Base-by-base conservation (phyloP, 768 basidiomycete genomes). In the Tephrocybe sp. region DNA sequence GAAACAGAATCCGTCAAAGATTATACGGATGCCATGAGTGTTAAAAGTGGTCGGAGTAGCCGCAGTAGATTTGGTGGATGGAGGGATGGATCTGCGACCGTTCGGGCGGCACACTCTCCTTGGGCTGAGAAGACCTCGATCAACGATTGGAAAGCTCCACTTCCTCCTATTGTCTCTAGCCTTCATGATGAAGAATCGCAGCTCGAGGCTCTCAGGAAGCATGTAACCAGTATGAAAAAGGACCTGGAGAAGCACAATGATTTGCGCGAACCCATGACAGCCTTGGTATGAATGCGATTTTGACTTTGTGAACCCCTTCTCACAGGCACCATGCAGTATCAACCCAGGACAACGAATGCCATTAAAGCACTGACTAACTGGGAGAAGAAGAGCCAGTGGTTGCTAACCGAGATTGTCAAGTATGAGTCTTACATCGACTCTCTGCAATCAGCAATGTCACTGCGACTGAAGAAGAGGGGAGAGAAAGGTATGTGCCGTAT, bases 381-480 rank as follows among this genome's bases (percentile, higher is more conserved):
- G 92, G 89, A 91, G 69, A 87, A 83, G 64, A 94, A 88, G 64
- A 92, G 90, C 2, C 85, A 91, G 61, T 91, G 91, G 64, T 71
- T 98, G 40, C 76, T 94, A 45, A 82, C 88, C 8, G 95, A 99
- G 70, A 90, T 92, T 34, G 90, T 93, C 63, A 98, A 98, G 66
- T 98, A 97, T 67, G 85, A 91, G 45, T 88, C 89, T 13, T 99
- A 99, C 65, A 86, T 95, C 47, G 93, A 95, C 55, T 90, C 93
- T 5, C 76, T 99, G 24, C 82, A 86, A 63, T 69, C 74, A 3
- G 94, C 88, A 30, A 94, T 94, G 85, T 72, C 75, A 8, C 75
- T 95, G 36, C 83, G 94, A 27, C 71, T 95, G 57, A 91, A 91
- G 69, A 91, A 86, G 65, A 82, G 92, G 46, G 94, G 94, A 24